phyloP scores from a whole-genome alignment of 2,329 filamentous ascomycete genomes.

The Fonsecaea monophora region DNA sequence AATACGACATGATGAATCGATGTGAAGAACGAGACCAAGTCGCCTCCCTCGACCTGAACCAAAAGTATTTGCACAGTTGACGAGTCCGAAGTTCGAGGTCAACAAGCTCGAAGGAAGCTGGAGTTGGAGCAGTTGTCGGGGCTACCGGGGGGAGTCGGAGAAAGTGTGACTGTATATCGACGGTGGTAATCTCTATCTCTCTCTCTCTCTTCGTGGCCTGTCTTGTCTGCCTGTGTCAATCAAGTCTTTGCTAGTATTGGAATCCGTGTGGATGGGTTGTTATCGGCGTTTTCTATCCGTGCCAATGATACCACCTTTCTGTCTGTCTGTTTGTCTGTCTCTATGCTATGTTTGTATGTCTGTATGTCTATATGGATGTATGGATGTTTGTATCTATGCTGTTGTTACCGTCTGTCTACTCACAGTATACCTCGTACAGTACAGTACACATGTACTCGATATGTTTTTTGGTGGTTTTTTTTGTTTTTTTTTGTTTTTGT shows the following conservation, averaged over 20 bases:
- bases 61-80: neutral
- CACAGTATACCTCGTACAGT: too few species aligned
- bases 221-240: neutral
- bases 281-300: neutral
- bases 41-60: neutral
- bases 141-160: neutral
- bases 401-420: too few species aligned
- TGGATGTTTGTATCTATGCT: too few species aligned
- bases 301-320: neutral
- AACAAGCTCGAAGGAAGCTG: neutral
- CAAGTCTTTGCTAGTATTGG: neutral
- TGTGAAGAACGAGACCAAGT: neutral
- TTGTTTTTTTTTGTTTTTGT: too few species aligned
- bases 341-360: too few species aligned
- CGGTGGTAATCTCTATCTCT: neutral
- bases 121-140: neutral
- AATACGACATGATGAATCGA: slow-evolving; percentile 1
- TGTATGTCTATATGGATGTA: too few species aligned
- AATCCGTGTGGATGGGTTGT: neutral
- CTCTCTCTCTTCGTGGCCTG: neutral
- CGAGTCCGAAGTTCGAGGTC: neutral
- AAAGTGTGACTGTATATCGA: neutral
- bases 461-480: too few species aligned
- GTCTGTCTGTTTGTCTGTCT: too few species aligned
- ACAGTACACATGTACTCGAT: too few species aligned